phyloP scores from a whole-genome alignment of 202 grass and related monocot genomes.

The Elaeis oleifera region DNA sequence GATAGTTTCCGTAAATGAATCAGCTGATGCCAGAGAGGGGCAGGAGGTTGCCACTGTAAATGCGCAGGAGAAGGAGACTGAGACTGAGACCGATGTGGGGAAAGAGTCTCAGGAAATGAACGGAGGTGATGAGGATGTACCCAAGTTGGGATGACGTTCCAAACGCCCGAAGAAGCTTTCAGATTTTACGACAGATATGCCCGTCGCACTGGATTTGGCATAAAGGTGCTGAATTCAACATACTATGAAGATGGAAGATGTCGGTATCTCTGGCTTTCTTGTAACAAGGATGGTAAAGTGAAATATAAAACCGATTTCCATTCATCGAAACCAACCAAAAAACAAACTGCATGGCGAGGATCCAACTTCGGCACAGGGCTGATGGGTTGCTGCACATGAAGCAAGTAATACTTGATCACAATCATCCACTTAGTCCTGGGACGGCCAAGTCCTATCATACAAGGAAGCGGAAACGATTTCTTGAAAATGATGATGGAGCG shows the following conservation, averaged over 20 bases:
- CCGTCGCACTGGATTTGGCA: not conserved
- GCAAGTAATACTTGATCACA: conserved; percentile 8
- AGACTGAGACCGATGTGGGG: no score
- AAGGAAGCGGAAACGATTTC: conserved; percentile 5
- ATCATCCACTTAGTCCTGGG: conserved; percentile 4
- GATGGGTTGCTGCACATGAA: conserved; percentile 7
- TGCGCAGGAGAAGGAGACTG: not conserved
- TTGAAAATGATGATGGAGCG: not conserved
- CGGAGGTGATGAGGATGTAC: not conserved
- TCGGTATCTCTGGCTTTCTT: conserved; percentile 3
- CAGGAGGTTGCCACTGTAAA: no score
- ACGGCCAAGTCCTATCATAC: not conserved
- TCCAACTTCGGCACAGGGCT: conserved; percentile 2
- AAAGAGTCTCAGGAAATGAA: not conserved
- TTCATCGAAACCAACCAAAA: not conserved
- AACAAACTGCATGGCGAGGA: conserved; percentile 7
- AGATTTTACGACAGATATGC: conserved; percentile 6
- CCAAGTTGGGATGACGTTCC: conserved; percentile 2
- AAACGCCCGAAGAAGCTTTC: conserved; percentile 8
- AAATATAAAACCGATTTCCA: conserved; percentile 8
- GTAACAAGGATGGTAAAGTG: conserved; percentile 10
- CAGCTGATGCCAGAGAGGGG: no score
- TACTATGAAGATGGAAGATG: conserved; percentile 7
- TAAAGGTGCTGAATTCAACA: conserved; percentile 1
- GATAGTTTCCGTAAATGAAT: no score